phyloP scores from a whole-genome alignment of 116 monocot species.

The Papilionanthe hybrid region DNA sequence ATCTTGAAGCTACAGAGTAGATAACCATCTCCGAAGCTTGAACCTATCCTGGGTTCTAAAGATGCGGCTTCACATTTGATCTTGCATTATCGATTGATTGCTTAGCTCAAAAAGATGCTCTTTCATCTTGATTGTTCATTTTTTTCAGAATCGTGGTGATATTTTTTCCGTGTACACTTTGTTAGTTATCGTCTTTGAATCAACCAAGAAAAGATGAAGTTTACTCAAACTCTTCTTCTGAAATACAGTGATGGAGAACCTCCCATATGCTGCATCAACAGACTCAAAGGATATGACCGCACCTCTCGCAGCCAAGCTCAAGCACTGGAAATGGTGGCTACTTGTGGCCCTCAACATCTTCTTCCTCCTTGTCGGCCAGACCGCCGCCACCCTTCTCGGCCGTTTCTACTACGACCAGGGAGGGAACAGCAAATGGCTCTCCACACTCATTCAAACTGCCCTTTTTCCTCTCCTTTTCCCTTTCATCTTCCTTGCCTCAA shows the following conservation, averaged over 20 bases:
- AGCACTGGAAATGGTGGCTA: conserved; percentile 21
- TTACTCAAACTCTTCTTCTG: neutral
- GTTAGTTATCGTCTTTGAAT: no score
- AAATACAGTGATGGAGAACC: neutral
- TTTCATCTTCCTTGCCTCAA: neutral
- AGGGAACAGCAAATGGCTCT: conserved; percentile 28
- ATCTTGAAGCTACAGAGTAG: no score
- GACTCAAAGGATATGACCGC: neutral
- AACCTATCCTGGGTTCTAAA: no score
- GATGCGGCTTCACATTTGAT: no score
- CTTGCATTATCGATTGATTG: no score
- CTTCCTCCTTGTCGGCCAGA: conserved; percentile 24
- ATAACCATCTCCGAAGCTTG: no score
- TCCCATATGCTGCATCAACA: neutral
- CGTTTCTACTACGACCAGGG: conserved; percentile 20
- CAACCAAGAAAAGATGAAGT: no score
- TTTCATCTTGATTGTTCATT: neutral
- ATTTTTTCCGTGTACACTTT: neutral
- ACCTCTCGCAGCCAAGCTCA: neutral
- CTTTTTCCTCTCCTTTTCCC: conserved; percentile 10
- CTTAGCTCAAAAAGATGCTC: no score
- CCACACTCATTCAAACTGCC: conserved; percentile 15
- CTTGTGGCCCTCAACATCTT: conserved; percentile 10
- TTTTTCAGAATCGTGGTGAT: no score
- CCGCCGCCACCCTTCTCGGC: conserved; percentile 20